phyloP scores from a whole-genome alignment of 2,329 filamentous ascomycete species.

The Endocalyx cinctus region DNA sequence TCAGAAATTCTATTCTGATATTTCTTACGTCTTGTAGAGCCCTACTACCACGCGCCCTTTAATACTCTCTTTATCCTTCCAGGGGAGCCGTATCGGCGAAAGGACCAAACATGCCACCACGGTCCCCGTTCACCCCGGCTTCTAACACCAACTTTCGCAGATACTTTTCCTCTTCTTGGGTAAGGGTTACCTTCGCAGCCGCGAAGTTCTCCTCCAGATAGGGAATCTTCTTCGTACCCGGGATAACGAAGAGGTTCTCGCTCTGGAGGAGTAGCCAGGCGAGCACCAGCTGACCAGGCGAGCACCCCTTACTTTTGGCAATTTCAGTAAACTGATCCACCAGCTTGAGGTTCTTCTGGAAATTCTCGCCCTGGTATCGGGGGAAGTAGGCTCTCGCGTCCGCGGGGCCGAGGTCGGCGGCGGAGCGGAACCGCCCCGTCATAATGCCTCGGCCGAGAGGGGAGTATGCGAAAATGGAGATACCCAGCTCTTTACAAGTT shows the following conservation, averaged over 20 bases:
- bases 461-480: constrained; percentile 52
- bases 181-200: too few species aligned
- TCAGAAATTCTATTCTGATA: too few species aligned
- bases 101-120: too few species aligned
- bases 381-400: constrained; percentile 53
- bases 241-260: constrained; percentile 56
- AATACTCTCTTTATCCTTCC: too few species aligned
- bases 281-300: constrained; percentile 53
- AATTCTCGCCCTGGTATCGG: too few species aligned
- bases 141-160: too few species aligned
- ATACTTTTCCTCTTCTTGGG: too few species aligned
- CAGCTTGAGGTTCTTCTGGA: constrained; percentile 50
- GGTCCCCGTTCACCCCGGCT: too few species aligned
- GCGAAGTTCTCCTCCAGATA: constrained; percentile 42
- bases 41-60: too few species aligned
- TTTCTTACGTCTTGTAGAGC: too few species aligned
- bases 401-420: constrained; percentile 40
- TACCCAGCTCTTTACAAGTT: constrained; percentile 54
- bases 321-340: constrained; percentile 43
- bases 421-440: constrained; percentile 43
- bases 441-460: constrained; percentile 57
- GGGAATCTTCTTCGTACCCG: constrained; percentile 42
- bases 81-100: too few species aligned
- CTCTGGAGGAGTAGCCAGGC: constrained; percentile 61
- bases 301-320: constrained; percentile 49